Conservation (phyloP, 768 basidiomycete genomes). For the Panellus pusillus region DNA sequence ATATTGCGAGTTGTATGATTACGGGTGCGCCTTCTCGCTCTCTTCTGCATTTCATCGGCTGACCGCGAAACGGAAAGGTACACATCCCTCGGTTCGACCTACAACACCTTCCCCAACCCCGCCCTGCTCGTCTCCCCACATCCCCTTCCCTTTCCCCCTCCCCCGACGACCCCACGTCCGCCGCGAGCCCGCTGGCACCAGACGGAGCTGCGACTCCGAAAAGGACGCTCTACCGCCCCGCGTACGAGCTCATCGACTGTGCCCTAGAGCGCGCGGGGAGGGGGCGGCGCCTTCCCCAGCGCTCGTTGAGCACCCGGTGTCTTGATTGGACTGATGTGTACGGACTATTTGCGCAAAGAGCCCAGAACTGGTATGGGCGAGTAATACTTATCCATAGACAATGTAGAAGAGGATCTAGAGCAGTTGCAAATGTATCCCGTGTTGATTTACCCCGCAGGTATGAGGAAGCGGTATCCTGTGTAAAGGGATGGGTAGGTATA, state of each 20-base stretch:
- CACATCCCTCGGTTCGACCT: slow-evolving; percentile 94
- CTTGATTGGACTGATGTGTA: too few relatives aligned
- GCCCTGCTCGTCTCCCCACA: slow-evolving; percentile 53
- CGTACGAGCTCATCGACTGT: slow-evolving; percentile 78
- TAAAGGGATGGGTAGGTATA: too few relatives aligned
- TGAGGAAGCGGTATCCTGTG: too few relatives aligned
- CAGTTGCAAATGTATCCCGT: too few relatives aligned
- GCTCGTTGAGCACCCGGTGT: too few relatives aligned
- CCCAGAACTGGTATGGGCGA: too few relatives aligned
- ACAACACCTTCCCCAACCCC: slow-evolving; percentile 93
- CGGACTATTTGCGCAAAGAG: too few relatives aligned
- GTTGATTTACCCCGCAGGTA: too few relatives aligned
- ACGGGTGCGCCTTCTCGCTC: slow-evolving; percentile 60
- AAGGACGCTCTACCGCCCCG: slow-evolving; percentile 61
- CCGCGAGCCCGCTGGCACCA: slow-evolving; percentile 4
- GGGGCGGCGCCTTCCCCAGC: slow-evolving; percentile 24
- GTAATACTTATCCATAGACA: too few relatives aligned
- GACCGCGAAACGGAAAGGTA: slow-evolving; percentile 52
- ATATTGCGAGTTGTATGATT: slow-evolving; percentile 88
- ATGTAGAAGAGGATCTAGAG: too few relatives aligned
- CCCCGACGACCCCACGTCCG: slow-evolving; percentile 30
- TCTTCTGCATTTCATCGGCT: neutral
- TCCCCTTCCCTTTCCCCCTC: slow-evolving; percentile 18
- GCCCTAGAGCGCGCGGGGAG: slow-evolving; percentile 72
- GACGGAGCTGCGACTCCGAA: neutral